Percentiles rank a stretch among this genome's conserved stretches.
These are phyloP conservation scores for Tetracladium marchalianum DNA, from an alignment of 495 filamentous ascomycete species.

Conservation along the genomic window DNA sequence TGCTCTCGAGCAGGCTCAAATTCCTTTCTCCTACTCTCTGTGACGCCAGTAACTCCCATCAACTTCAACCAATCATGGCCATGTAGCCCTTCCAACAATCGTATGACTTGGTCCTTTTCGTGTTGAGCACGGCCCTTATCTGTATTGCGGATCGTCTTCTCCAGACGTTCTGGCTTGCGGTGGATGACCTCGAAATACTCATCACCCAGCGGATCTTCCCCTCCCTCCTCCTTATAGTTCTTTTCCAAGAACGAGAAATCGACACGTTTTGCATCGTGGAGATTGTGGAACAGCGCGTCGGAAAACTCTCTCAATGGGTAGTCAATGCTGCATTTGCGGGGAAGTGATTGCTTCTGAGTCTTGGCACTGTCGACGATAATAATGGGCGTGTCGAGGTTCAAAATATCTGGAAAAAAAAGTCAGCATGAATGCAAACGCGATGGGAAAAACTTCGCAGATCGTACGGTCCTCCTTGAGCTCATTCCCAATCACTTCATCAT, in stretches of 20 bases:
- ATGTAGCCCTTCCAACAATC: constrained; percentile 75
- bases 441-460: constrained; percentile 15
- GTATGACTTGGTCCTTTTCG: constrained; percentile 79
- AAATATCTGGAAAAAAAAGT: constrained; percentile 34
- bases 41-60: constrained; percentile 84
- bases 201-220: constrained; percentile 62
- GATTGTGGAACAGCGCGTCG: constrained; percentile 34
- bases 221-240: constrained; percentile 26
- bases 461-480: constrained; percentile 67
- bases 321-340: constrained; percentile 14
- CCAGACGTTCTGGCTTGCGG: constrained; percentile 69
- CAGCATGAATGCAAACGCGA: constrained; percentile 1
- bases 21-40: constrained; percentile 70
- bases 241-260: constrained; percentile 44
- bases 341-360: constrained; percentile 19
- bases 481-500: constrained; percentile 81
- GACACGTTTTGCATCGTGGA: constrained; percentile 42
- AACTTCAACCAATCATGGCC: constrained; percentile 88
- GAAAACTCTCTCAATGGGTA: constrained; percentile 35
- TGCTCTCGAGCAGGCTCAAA: constrained; percentile 79
- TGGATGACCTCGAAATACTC: constrained; percentile 58
- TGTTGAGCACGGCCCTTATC: constrained; percentile 88
- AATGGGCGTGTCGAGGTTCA: constrained; percentile 52
- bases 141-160: constrained; percentile 87
- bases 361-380: constrained; percentile 36